Base-by-base conservation (phyloP, 1,139 yeast species). In the Protomyces gravidus region DNA sequence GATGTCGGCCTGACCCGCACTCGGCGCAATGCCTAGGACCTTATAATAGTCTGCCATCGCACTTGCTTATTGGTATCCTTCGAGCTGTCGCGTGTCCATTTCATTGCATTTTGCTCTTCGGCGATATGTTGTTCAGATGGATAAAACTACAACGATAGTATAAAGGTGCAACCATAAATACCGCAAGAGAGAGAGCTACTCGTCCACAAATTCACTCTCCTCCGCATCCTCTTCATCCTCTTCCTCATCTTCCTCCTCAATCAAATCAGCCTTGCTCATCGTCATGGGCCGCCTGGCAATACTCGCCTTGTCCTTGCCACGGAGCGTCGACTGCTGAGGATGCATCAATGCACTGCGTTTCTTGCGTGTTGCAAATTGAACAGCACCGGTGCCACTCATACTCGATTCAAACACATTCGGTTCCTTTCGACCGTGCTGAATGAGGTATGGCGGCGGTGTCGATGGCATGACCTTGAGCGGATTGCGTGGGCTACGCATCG, bases 1-100 rank as follows among this genome's bases (percentile, higher is more conserved):
- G 68, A 88, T 85, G 64, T 87, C 95, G 3, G 75, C 73, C 45
- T 79, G 71, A 1, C 84, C 73, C 7, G 95, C 92, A 25, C 80
- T 76, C 17, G 78, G 69, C 9, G 78, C 79, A 13, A 88, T 80
- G 45, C 88, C 59, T 26, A 88, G 78, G 4, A 86, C 75, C 62
- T 80, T 87, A 70, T 87, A 87, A 30, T 47, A 55, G 23, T 55
- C 59, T 5, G 48, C n/a, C n/a, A n/a, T n/a, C n/a, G n/a, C n/a
- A n/a, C n/a, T n/a, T n/a, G n/a, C n/a, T n/a, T n/a, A n/a, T n/a
- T n/a, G n/a, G n/a, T n/a, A n/a, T n/a, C n/a, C n/a, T n/a, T n/a
- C n/a, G n/a, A n/a, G n/a, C n/a, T n/a, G n/a, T n/a, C n/a, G n/a
- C n/a, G n/a, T n/a, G n/a, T n/a, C n/a, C n/a, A n/a, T n/a, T n/a